Conservation (phyloP, 352 stramenopile genomes). For the Pythium aristosporum region DNA sequence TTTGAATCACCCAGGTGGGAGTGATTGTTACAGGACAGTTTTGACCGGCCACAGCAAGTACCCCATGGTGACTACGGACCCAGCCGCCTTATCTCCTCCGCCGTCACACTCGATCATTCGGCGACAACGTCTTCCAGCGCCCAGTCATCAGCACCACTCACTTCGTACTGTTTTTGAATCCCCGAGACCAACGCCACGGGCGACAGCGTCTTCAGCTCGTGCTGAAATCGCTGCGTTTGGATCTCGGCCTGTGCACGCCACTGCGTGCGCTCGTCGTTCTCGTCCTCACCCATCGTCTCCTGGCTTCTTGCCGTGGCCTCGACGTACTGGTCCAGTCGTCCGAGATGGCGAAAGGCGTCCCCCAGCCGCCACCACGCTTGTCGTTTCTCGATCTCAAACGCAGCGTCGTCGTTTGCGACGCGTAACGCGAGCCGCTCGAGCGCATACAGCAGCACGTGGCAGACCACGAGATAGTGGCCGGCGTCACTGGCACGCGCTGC, state of each 20-base stretch:
- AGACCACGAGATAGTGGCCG: slow-evolving; percentile 61
- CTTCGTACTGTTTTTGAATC: slow-evolving; percentile 24
- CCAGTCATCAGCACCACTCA: not conserved
- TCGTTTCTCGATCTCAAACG: slow-evolving; percentile 18
- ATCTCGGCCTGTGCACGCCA: slow-evolving; percentile 26
- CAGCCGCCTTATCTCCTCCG: not conserved
- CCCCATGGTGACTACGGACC: too few species aligned
- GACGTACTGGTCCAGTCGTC: slow-evolving; percentile 50
- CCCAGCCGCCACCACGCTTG: slow-evolving; percentile 53
- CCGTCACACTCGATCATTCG: not conserved
- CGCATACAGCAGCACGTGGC: slow-evolving; percentile 43
- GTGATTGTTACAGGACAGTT: too few species aligned
- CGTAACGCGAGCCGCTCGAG: slow-evolving; percentile 28
- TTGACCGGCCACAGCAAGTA: too few species aligned
- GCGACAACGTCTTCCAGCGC: slow-evolving; percentile 7
- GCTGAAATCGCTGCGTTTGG: slow-evolving; percentile 30
- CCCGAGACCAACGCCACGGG: slow-evolving; percentile 30
- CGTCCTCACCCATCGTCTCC: not conserved
- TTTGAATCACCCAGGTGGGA: too few species aligned
- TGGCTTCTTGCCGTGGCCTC: slow-evolving; percentile 35
- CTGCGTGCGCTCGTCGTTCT: not conserved
- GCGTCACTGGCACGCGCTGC: slow-evolving; percentile 36
- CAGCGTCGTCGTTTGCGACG: not conserved
- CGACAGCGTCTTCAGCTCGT: slow-evolving; percentile 26
- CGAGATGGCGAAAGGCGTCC: slow-evolving; percentile 63